Conservation (phyloP, 2,329 filamentous ascomycete species). For the Lachnum nothofagi region DNA sequence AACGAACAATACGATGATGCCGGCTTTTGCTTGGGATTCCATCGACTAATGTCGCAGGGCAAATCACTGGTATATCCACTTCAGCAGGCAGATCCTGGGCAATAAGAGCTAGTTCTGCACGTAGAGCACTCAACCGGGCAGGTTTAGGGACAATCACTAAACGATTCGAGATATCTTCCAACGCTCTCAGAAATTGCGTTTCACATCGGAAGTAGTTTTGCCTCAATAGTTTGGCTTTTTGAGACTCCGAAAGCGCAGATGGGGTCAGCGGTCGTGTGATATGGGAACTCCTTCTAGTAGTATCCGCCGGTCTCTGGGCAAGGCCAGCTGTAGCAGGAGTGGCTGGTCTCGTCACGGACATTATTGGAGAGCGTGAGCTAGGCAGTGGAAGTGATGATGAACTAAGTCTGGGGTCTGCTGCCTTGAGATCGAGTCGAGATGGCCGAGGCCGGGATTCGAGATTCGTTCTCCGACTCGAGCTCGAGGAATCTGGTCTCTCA, state of each 20-base stretch:
- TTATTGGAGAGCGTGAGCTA: constrained; percentile 50
- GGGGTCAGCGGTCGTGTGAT: constrained; percentile 53
- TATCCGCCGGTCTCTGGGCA: constrained; percentile 42
- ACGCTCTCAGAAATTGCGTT: constrained; percentile 72
- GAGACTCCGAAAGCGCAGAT: constrained; percentile 56
- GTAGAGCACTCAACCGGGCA: constrained; percentile 72
- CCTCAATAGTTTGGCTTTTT: constrained; percentile 67
- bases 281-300: constrained; percentile 55
- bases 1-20: constrained; percentile 75
- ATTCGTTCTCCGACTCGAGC: constrained; percentile 21
- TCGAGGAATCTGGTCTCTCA: constrained; percentile 23
- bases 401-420: constrained; percentile 57
- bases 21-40: constrained; percentile 69
- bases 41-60: constrained; percentile 67
- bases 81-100: constrained; percentile 77
- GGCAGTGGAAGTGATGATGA: constrained; percentile 64
- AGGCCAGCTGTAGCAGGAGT: constrained; percentile 55
- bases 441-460: constrained; percentile 26
- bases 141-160: constrained; percentile 76
- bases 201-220: constrained; percentile 81
- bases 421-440: constrained; percentile 26
- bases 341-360: constrained; percentile 45
- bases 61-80: constrained; percentile 78
- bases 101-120: constrained; percentile 75
- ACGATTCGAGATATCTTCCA: constrained; percentile 82